Evolutionary conservation across 1,139 yeast genomes (phyloP), one percentile per base, ranked within the genome.

Genomic region (Blastobotrys buckinghamii): DNA sequence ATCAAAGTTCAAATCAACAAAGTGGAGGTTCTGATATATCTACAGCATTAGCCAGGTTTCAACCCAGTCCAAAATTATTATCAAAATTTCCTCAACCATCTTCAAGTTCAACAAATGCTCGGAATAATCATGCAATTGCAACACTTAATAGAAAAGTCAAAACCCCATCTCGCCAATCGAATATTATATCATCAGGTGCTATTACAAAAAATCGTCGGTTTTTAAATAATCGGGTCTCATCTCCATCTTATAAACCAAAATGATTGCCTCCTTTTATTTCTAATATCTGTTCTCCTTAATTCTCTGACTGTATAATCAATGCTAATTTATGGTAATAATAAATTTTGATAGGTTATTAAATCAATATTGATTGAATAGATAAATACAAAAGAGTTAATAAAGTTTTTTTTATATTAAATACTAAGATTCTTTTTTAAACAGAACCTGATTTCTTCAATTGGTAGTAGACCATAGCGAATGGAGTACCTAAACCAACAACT

Each of bases 401-500:
- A 22, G n/a, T 38, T 15, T 37, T 20, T 20, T 24, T 30, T 35
- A 6, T 16, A 17, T 16, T 22, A 15, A 17, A 3, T 39, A 26
- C 20, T 24, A 8, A 39, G 13, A 24, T 42, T 20, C 34, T 29
- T 44, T 24, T 38, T 34, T 38, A 47, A 52, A 43, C 47, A 43
- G 41, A 53, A 46, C 63, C 62, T 49, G 67, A 55, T 67, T 68
- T 68, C 62, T 66, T 63, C 53, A 67, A 61, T 59, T 66, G 60
- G 64, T 62, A 66, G 65, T 63, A 67, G 50, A 56, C 59, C 53
- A 69, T 64, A 56, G 59, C 62, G 53, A 67, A 67, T 44, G 73
- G 73, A 51, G 68, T 62, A 42, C 66, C 65, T 48, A 69, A 57
- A 46, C 72, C 73, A 47, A 62, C 59, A 47, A 55, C 65, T 60